A percentile compares a stretch with the other conserved stretches of the same genome.
Evolutionary conservation across 2,329 filamentous ascomycete genomes (phyloP).

Genomic region (Apiospora phragmitis): DNA sequence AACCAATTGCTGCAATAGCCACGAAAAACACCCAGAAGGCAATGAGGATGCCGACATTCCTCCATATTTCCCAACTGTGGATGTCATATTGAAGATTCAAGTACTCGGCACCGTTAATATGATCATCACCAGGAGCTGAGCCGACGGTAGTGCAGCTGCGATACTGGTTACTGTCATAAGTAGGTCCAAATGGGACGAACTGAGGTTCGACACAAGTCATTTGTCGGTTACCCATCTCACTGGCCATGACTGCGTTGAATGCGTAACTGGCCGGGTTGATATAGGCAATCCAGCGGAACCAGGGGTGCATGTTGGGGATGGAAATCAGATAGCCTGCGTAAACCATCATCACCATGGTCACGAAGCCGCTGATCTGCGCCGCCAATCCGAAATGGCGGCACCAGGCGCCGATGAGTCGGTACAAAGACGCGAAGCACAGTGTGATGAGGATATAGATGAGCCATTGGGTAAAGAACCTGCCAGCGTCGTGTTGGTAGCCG

Average conservation of each 20-base stretch:
- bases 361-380: slow-evolving; percentile 25
- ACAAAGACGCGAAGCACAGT: slow-evolving; percentile 62
- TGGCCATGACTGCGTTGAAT: slow-evolving; percentile 60
- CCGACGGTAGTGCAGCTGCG: slow-evolving; percentile 59
- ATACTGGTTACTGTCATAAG: slow-evolving; percentile 39
- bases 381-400: slow-evolving; percentile 47
- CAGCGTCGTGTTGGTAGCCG: slow-evolving; percentile 26
- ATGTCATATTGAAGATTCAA: slow-evolving; percentile 56
- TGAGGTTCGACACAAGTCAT: slow-evolving; percentile 48
- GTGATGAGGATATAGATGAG: slow-evolving; percentile 61
- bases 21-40: slow-evolving; percentile 77
- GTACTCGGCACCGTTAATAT: slow-evolving; percentile 57
- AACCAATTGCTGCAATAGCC: slow-evolving; percentile 66
- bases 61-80: slow-evolving; percentile 61
- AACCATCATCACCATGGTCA: slow-evolving; percentile 30
- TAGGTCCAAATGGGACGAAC: slow-evolving; percentile 46
- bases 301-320: slow-evolving; percentile 64
- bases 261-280: slow-evolving; percentile 66
- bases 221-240: slow-evolving; percentile 52
- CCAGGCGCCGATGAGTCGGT: slow-evolving; percentile 65
- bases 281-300: slow-evolving; percentile 69
- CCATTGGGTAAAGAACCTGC: slow-evolving; percentile 62
- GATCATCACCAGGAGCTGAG: slow-evolving; percentile 45
- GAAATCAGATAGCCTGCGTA: slow-evolving; percentile 60
- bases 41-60: slow-evolving; percentile 77